phyloP scores from a whole-genome alignment of 208 protist genomes.

The Acanthamoeba royreba region DNA sequence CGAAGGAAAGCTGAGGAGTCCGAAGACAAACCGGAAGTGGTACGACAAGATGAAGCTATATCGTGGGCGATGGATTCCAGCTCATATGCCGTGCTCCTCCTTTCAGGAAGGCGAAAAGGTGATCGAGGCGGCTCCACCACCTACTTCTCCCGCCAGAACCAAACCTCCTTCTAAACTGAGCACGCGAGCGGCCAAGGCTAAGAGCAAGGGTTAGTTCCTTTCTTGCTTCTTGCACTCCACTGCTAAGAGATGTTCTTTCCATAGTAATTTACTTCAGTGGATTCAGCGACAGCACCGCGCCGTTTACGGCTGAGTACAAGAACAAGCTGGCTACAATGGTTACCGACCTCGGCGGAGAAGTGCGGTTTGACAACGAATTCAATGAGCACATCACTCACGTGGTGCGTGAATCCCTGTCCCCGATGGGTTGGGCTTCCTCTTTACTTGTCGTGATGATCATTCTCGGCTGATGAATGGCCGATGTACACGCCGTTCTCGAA shows the following conservation, averaged over 20 bases:
- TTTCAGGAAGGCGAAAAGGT: background rate
- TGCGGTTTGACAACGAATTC: slow-evolving; percentile 12
- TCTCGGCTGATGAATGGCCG: no score
- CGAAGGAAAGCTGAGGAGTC: background rate
- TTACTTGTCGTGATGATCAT: background rate
- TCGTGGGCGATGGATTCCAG: background rate
- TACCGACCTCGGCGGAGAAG: background rate
- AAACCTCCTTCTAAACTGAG: background rate
- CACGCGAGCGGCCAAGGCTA: background rate
- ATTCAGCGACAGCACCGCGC: background rate
- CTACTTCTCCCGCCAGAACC: background rate
- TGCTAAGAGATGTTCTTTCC: no score
- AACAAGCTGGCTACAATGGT: background rate
- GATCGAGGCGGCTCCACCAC: background rate
- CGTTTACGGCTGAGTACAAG: background rate
- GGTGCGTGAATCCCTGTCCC: no score
- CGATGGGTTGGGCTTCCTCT: no score
- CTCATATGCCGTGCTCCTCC: no score
- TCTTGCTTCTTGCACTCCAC: background rate
- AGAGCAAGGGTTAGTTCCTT: background rate
- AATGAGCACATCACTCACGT: slow-evolving; percentile 35
- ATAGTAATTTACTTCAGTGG: slow-evolving; percentile 24
- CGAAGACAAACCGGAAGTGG: background rate
- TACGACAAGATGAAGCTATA: background rate
- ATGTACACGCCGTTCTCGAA: no score